Evolutionary conservation across 805 yeast genomes (phyloP).

Genomic region (Starmerella riodocensis): DNA sequence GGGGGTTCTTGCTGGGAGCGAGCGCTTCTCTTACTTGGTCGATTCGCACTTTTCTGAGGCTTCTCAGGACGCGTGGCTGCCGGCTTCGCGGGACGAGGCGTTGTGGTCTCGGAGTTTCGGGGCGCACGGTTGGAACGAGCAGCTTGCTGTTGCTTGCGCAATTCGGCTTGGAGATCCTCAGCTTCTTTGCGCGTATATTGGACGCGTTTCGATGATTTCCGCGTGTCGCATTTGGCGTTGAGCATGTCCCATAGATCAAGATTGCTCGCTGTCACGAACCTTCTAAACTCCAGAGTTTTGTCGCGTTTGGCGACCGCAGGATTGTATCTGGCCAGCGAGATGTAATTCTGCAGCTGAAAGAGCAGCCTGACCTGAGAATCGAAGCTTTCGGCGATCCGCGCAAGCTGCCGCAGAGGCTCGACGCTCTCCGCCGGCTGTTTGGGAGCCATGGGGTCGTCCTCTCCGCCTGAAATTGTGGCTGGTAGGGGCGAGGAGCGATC

Average conservation of each 20-base stretch:
- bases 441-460: slow-evolving; percentile 3
- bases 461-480: slow-evolving; percentile 1
- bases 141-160: background rate
- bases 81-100: background rate
- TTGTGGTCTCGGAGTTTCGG: background rate
- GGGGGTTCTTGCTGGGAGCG: background rate
- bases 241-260: slow-evolving; percentile 30
- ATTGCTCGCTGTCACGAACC: slow-evolving; percentile 21
- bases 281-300: slow-evolving; percentile 25
- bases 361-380: slow-evolving; percentile 29
- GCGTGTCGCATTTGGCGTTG: slow-evolving; percentile 13
- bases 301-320: slow-evolving; percentile 28
- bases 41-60: background rate
- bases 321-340: slow-evolving; percentile 30
- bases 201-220: slow-evolving; percentile 16
- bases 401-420: slow-evolving; percentile 12
- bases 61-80: background rate
- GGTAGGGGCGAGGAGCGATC: background rate
- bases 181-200: slow-evolving; percentile 6
- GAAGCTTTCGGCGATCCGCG: slow-evolving; percentile 22
- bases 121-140: too few species aligned
- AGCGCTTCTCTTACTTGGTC: background rate
- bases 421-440: slow-evolving; percentile 1
- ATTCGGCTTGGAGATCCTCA: slow-evolving; percentile 3
- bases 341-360: slow-evolving; percentile 31